These are phyloP conservation scores for Kentomonas sorsogonicus DNA, from an alignment of 208 protist species.

Conservation along the genomic window DNA sequence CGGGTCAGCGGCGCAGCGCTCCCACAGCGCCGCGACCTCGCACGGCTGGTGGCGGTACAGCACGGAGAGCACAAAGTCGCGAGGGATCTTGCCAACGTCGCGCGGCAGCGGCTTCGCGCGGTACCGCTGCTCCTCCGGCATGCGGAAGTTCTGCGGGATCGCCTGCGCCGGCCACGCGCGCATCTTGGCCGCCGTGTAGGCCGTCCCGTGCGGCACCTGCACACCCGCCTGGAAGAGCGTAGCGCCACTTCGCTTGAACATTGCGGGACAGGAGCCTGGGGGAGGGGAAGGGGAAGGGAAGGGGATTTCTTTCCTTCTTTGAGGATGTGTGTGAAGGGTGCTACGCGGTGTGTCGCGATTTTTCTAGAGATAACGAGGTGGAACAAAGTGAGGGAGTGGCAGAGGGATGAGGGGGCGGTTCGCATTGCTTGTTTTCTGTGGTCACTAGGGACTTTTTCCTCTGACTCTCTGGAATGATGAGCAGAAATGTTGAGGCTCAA, in stretches of 20 bases:
- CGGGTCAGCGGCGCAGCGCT: constrained; percentile 70
- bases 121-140: constrained; percentile 75
- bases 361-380: no score
- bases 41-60: constrained; percentile 88
- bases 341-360: no score
- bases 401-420: no score
- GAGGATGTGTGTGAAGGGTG: no score
- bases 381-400: no score
- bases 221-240: constrained; percentile 65
- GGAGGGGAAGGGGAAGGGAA: no score
- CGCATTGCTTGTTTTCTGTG: no score
- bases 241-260: constrained; percentile 29
- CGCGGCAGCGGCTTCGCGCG: constrained; percentile 69
- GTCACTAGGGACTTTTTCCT: no score
- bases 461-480: no score
- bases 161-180: constrained; percentile 74
- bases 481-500: no score
- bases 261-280: no score
- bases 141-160: constrained; percentile 74
- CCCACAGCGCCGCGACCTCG: constrained; percentile 78
- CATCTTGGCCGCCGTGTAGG: constrained; percentile 75
- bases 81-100: constrained; percentile 77
- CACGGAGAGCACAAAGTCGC: constrained; percentile 83
- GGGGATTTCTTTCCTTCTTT: no score
- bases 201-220: constrained; percentile 48